Evolutionary conservation across 495 filamentous ascomycete genomes (phyloP).

Genomic region (Aspergillus panamensis): DNA sequence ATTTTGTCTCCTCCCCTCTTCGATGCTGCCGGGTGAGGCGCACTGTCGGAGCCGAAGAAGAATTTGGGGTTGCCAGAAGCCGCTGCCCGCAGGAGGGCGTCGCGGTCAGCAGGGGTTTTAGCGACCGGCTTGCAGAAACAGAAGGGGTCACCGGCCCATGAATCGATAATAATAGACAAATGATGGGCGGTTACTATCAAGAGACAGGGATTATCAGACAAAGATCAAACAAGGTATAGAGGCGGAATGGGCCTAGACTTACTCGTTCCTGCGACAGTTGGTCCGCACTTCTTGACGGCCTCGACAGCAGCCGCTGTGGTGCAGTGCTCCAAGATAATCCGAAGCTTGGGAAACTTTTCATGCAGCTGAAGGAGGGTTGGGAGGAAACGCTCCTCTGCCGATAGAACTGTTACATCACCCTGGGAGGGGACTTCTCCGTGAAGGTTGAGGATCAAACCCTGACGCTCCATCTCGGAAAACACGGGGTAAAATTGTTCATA

Average conservation of each 20-base stretch:
- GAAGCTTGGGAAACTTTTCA: conserved; percentile 68
- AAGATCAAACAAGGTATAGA: neutral
- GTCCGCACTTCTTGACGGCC: conserved; percentile 69
- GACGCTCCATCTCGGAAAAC: conserved; percentile 72
- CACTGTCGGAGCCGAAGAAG: conserved; percentile 70
- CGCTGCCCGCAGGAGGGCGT: conserved; percentile 67
- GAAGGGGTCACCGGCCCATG: conserved; percentile 71
- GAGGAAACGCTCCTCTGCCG: conserved; percentile 77
- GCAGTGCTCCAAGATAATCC: conserved; percentile 77
- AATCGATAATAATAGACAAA: conserved; percentile 71
- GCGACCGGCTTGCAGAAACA: conserved; percentile 86
- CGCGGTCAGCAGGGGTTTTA: conserved; percentile 70
- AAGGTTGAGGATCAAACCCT: conserved; percentile 60
- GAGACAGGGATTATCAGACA: neutral
- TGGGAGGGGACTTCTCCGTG: conserved; percentile 57
- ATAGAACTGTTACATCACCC: conserved; percentile 63
- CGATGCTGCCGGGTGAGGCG: conserved; percentile 70
- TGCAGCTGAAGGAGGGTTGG: conserved; percentile 72
- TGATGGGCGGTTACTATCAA: conserved; percentile 69
- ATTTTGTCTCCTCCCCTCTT: conserved; percentile 64
- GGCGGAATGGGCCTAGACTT: neutral
- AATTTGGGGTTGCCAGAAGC: conserved; percentile 70
- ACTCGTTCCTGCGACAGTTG: conserved; percentile 53
- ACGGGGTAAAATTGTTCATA: conserved; percentile 70
- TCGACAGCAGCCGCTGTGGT: conserved; percentile 79